A percentile compares a stretch with the other conserved stretches of the same genome.
Conservation (phyloP, 2,329 filamentous ascomycete species). For the Cladophialophora carrionii region DNA sequence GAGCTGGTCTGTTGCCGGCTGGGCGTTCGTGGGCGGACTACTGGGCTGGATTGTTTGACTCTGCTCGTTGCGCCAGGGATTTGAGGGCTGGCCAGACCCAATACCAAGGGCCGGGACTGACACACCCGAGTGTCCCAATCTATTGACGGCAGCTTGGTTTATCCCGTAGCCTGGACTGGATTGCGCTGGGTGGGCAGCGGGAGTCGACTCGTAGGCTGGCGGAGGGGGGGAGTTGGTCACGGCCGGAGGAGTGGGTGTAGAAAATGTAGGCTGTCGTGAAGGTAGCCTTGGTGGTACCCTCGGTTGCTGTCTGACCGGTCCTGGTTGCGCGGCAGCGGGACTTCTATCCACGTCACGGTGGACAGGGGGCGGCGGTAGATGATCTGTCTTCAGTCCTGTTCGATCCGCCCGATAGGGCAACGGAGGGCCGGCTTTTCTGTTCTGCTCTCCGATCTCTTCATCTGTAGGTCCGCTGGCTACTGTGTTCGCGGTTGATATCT, state of each 20-base stretch:
- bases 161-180: slow-evolving; percentile 47
- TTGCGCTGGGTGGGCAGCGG: slow-evolving; percentile 37
- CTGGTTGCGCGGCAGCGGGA: slow-evolving; percentile 37
- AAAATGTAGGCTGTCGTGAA: slow-evolving; percentile 62
- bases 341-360: slow-evolving; percentile 46
- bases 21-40: slow-evolving; percentile 36
- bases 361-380: slow-evolving; percentile 71
- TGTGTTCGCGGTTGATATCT: slow-evolving; percentile 43
- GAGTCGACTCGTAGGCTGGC: slow-evolving; percentile 25
- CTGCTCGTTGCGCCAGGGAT: slow-evolving; percentile 39
- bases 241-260: slow-evolving; percentile 47
- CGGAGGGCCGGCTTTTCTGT: slow-evolving; percentile 55
- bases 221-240: slow-evolving; percentile 42
- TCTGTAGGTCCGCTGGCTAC: slow-evolving; percentile 40
- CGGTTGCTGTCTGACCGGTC: slow-evolving; percentile 52
- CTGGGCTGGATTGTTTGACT: slow-evolving; percentile 42
- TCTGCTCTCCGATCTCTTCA: slow-evolving; percentile 39
- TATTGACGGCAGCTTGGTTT: slow-evolving; percentile 64
- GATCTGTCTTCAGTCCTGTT: slow-evolving; percentile 69
- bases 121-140: slow-evolving; percentile 73
- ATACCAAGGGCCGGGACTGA: slow-evolving; percentile 80
- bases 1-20: slow-evolving; percentile 51
- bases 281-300: slow-evolving; percentile 71
- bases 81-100: slow-evolving; percentile 44
- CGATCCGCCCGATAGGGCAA: slow-evolving; percentile 71